Percentiles rank a stretch among this genome's conserved stretches.
Evolutionary conservation across 2,329 filamentous ascomycete species (phyloP).

Genomic region (Xylariaceae sp.): DNA sequence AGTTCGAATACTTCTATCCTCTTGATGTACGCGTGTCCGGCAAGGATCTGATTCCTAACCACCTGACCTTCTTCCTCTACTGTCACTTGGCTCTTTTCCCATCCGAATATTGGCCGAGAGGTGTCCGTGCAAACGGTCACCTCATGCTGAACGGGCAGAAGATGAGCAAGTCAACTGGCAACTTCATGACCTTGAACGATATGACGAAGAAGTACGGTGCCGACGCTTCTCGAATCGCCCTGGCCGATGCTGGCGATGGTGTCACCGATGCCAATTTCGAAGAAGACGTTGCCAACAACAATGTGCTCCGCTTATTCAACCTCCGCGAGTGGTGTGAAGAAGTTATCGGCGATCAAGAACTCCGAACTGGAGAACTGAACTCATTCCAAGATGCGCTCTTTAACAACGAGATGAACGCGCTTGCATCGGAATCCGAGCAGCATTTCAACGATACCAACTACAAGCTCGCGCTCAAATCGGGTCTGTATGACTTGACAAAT

Average conservation of each 20-base stretch:
- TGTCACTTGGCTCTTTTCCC: slow-evolving; percentile 87
- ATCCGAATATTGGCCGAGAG: slow-evolving; percentile 80
- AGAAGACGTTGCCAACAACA: slow-evolving; percentile 87
- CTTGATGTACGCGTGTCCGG: slow-evolving; percentile 56
- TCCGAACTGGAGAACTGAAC: slow-evolving; percentile 72
- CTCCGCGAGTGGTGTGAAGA: slow-evolving; percentile 92
- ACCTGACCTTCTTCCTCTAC: slow-evolving; percentile 94
- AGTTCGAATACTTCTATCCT: slow-evolving; percentile 14
- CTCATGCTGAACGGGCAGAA: slow-evolving; percentile 93
- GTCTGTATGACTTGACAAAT: not conserved
- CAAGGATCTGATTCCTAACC: slow-evolving; percentile 91
- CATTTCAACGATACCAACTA: slow-evolving; percentile 62
- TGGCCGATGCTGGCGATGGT: slow-evolving; percentile 90
- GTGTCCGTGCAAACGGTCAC: slow-evolving; percentile 87
- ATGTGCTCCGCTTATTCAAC: slow-evolving; percentile 71
- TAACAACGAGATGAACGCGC: slow-evolving; percentile 83
- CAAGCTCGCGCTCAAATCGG: slow-evolving; percentile 70
- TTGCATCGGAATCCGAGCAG: slow-evolving; percentile 72
- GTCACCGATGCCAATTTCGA: slow-evolving; percentile 97
- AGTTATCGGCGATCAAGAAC: slow-evolving; percentile 65
- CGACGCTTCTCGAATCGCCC: slow-evolving; percentile 83
- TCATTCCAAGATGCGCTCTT: slow-evolving; percentile 85
- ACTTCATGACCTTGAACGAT: slow-evolving; percentile 88
- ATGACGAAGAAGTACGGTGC: slow-evolving; percentile 86
- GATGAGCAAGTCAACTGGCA: slow-evolving; percentile 97